Evolutionary conservation across 2,329 filamentous ascomycete genomes (phyloP), one percentile per base, ranked within the genome.

Genomic region (Leptographium wingfieldii): DNA sequence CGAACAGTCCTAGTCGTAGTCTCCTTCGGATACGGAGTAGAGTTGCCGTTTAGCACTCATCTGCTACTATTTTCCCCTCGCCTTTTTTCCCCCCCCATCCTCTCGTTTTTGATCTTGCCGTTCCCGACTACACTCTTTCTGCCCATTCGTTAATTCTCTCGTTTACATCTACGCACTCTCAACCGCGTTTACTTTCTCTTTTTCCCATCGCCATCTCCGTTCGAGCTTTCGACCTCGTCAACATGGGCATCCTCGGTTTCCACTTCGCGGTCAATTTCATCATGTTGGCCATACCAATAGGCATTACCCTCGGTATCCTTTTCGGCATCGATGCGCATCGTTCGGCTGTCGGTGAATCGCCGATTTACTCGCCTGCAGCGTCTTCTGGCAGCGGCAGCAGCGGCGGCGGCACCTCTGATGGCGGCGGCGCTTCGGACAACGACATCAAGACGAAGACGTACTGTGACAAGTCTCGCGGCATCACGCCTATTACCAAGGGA

Each of bases 301-400:
- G 58, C 48, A 61, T 60, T 10, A 65, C 63, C 1, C 53, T 65
- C 10, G 79, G 77, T 55, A 69, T 80, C 52, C 68, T 82, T 29
- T 68, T 81, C 43, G 78, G 77, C 11, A 67, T 81, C 43, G 74
- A 81, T 61, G 70, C 71, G n/a, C 69, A 73, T 54, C 73, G 76
- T 49, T 65, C 69, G 38, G 70, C 76, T 10, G 70, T 67, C 2
- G 77, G 78, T 43, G 70, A 76, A 59, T 62, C 69, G 40, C 75
- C 75, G n/a, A 68, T 79, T 33, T 80, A 79, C 67, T 68, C 68
- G 38, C 65, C 63, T 38, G 69, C 72, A 38, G 63, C 67, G 46
- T 55, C 53, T 31, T 14, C n/a, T n/a, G 57, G 43, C 19, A 11
- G 46, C 25, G 55, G 54, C 49, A 54, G 53, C 38, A 58, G 63